Conservation (phyloP, 2,329 filamentous ascomycete species). For the Paecilomyces dactylethromorphus region DNA sequence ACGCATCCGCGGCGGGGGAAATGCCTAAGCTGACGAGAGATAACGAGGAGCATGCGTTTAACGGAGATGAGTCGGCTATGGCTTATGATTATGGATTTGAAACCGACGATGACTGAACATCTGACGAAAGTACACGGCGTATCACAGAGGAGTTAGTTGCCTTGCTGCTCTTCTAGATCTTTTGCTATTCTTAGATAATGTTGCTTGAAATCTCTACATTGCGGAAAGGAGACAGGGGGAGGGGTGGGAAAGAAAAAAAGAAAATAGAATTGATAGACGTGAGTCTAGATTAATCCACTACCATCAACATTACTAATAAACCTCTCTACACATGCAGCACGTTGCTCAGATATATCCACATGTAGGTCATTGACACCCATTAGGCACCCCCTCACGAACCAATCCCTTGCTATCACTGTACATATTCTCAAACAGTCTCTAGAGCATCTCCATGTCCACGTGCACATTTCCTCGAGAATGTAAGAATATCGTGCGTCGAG, state of each 20-base stretch:
- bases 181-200: background rate
- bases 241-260: background rate
- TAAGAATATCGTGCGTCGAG: too few species aligned
- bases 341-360: too few species aligned
- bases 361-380: too few species aligned
- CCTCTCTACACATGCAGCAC: too few species aligned
- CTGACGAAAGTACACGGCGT: background rate
- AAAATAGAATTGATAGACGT: background rate
- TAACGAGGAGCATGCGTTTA: background rate
- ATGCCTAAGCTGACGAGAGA: background rate
- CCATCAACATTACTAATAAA: background rate
- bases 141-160: background rate
- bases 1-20: background rate
- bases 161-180: background rate
- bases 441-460: too few species aligned
- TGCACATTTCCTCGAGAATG: too few species aligned
- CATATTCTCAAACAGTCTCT: too few species aligned
- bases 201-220: background rate
- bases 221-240: background rate
- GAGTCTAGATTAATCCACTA: background rate
- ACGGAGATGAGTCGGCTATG: background rate
- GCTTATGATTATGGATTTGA: background rate
- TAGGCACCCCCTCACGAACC: too few species aligned
- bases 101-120: background rate
- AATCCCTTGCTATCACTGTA: too few species aligned